A percentile compares a stretch with the other conserved stretches of the same genome.
phyloP scores from a whole-genome alignment of 805 yeast species.

The Wickerhamiella slavikovae region DNA sequence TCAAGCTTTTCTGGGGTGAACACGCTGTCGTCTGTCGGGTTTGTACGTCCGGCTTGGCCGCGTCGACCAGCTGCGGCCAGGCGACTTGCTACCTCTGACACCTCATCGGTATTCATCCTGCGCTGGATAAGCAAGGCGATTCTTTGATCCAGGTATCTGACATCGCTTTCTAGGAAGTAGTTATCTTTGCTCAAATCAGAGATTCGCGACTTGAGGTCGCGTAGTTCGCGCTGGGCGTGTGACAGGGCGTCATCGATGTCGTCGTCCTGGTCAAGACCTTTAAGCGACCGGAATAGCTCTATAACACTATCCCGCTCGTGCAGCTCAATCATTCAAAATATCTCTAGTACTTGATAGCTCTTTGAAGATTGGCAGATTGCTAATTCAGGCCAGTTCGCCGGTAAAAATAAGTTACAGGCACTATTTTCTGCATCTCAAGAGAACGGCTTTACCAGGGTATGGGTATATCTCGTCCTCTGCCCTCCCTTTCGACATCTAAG shows the following conservation, averaged over 20 bases:
- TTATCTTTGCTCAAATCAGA: constrained; percentile 19
- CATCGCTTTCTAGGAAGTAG: constrained; percentile 20
- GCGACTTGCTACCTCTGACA: constrained; percentile 17
- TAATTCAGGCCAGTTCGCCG: no score
- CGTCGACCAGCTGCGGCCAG: no score
- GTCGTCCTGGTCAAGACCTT: constrained; percentile 17
- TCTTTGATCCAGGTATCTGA: constrained; percentile 19
- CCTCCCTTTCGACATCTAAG: no score
- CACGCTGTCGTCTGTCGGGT: constrained; percentile 8
- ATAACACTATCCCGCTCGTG: constrained; percentile 17
- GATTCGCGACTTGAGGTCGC: constrained; percentile 17
- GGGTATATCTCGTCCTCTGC: no score
- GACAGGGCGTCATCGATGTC: constrained; percentile 19
- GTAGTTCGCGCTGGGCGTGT: constrained; percentile 15
- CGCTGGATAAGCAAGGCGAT: constrained; percentile 21
- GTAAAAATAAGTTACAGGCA: no score
- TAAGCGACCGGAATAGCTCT: constrained; percentile 18
- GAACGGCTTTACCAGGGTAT: no score
- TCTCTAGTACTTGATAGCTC: no score
- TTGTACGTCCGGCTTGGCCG: no score
- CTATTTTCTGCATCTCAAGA: no score
- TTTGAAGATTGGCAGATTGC: no score
- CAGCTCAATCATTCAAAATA: no score
- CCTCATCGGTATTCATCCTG: constrained; percentile 19
- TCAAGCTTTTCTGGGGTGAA: constrained; percentile 9